Conservation (phyloP, 2,329 filamentous ascomycete genomes). For the Fusarium nodosum region DNA sequence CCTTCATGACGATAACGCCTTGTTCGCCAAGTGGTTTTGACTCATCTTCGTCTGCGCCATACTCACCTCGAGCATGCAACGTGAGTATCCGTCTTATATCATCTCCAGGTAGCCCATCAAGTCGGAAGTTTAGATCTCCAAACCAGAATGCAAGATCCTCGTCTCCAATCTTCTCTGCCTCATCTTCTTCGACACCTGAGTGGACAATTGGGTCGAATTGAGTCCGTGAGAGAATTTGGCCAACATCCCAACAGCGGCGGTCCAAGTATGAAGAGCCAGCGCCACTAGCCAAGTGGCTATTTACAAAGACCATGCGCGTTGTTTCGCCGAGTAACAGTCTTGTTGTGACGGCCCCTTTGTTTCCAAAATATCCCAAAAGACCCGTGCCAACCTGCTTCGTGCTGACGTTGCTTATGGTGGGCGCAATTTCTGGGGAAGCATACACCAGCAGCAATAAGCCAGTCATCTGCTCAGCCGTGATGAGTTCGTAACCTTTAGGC, state of each 20-base stretch:
- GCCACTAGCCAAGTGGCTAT: slow-evolving; percentile 91
- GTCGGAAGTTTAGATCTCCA: slow-evolving; percentile 93
- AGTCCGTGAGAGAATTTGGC: slow-evolving; percentile 81
- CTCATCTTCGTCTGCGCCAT: slow-evolving; percentile 66
- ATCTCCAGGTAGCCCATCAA: slow-evolving; percentile 88
- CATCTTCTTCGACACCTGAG: slow-evolving; percentile 74
- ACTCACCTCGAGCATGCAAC: slow-evolving; percentile 84
- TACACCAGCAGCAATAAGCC: slow-evolving; percentile 89
- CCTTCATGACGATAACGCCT: slow-evolving; percentile 63
- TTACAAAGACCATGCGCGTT: slow-evolving; percentile 89
- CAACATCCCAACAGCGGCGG: slow-evolving; percentile 89
- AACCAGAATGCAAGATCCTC: slow-evolving; percentile 98
- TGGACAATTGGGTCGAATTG: slow-evolving; percentile 81
- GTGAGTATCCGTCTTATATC: slow-evolving; percentile 89
- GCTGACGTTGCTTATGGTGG: slow-evolving; percentile 84
- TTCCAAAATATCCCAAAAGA: slow-evolving; percentile 91
- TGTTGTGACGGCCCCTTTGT: slow-evolving; percentile 90
- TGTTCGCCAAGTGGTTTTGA: slow-evolving; percentile 61
- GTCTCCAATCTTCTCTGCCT: slow-evolving; percentile 80
- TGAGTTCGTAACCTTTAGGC: slow-evolving; percentile 80
- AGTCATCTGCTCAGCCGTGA: slow-evolving; percentile 87
- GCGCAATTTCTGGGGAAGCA: slow-evolving; percentile 80
- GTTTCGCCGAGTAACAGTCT: slow-evolving; percentile 90
- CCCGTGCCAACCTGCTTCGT: slow-evolving; percentile 89
- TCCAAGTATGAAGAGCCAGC: slow-evolving; percentile 82